phyloP scores from a whole-genome alignment of 106 monocot species.

The Iris macrosiphon region DNA sequence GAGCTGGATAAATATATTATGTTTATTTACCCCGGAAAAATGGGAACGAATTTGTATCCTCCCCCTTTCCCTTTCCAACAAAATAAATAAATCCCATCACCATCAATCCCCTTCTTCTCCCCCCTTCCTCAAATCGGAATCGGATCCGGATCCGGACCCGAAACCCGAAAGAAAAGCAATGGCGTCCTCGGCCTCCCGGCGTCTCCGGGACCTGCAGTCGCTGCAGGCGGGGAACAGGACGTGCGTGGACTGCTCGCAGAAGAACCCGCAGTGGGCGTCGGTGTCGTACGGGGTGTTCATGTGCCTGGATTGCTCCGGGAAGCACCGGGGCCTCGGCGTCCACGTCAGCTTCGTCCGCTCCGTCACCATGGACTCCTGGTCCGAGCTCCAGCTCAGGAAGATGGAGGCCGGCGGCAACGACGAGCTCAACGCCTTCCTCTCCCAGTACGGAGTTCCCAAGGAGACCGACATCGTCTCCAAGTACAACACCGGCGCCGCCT shows the following conservation, averaged over 20 bases:
- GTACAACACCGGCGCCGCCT: slow-evolving; percentile 52
- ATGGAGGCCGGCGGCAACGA: slow-evolving; percentile 75
- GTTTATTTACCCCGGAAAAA: too few relatives aligned
- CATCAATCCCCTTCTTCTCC: too few relatives aligned
- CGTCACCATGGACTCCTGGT: slow-evolving; percentile 64
- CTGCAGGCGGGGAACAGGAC: slow-evolving; percentile 53
- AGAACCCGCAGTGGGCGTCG: slow-evolving; percentile 73
- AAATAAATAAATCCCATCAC: too few relatives aligned
- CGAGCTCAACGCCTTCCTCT: slow-evolving; percentile 46
- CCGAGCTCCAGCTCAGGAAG: slow-evolving; percentile 65
- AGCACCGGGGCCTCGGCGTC: slow-evolving; percentile 70
- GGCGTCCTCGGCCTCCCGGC: slow-evolving; percentile 38
- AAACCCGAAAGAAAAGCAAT: slow-evolving; percentile 4
- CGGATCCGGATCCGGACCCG: background rate
- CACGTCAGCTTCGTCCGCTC: slow-evolving; percentile 74
- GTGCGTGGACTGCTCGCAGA: slow-evolving; percentile 59
- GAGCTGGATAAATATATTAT: too few relatives aligned
- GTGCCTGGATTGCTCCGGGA: slow-evolving; percentile 69
- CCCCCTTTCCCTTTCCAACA: too few relatives aligned
- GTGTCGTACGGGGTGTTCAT: slow-evolving; percentile 65
- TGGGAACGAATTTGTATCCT: too few relatives aligned
- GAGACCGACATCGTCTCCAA: slow-evolving; percentile 46
- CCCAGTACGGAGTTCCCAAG: slow-evolving; percentile 32
- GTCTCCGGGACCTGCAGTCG: slow-evolving; percentile 54
- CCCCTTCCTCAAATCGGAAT: background rate